Conservation (phyloP, 2,329 filamentous ascomycete species). For the Penicillium sp. region DNA sequence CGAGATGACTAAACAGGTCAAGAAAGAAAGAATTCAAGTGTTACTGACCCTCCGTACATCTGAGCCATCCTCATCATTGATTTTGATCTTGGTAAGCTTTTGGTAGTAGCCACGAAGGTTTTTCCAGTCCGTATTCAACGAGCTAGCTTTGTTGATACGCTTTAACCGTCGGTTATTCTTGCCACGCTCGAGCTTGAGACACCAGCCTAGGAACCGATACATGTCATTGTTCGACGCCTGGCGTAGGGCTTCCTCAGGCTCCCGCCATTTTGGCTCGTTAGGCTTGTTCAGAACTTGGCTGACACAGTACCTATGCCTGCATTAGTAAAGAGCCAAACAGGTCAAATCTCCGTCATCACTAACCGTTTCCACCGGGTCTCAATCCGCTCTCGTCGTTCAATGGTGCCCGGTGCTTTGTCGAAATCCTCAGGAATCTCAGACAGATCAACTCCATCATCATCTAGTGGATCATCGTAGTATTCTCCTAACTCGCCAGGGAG, state of each 20-base stretch:
- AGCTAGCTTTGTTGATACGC: conserved; percentile 23
- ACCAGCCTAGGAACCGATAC: conserved; percentile 1
- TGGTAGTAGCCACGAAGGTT: no score
- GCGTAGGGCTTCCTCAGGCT: not conserved
- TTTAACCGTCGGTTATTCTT: not conserved
- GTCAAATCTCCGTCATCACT: not conserved
- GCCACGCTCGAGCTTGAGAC: not conserved
- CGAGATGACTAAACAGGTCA: no score
- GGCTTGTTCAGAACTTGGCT: not conserved
- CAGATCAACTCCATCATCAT: not conserved
- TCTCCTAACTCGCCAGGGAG: not conserved
- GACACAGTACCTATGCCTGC: no score
- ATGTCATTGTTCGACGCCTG: not conserved
- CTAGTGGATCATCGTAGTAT: not conserved
- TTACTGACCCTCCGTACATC: no score
- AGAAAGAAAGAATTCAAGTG: no score
- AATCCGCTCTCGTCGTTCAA: conserved; percentile 1
- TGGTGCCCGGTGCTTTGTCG: not conserved
- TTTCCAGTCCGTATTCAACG: no score
- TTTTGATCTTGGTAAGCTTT: no score
- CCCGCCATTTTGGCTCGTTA: not conserved
- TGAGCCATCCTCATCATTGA: no score
- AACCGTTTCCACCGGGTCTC: not conserved
- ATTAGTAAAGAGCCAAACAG: not conserved
- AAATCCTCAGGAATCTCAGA: conserved; percentile 1